A percentile compares a stretch with the other conserved stretches of the same genome.
Conservation (phyloP, 148 eudicot genomes). For the Rhododendron henanense region DNA sequence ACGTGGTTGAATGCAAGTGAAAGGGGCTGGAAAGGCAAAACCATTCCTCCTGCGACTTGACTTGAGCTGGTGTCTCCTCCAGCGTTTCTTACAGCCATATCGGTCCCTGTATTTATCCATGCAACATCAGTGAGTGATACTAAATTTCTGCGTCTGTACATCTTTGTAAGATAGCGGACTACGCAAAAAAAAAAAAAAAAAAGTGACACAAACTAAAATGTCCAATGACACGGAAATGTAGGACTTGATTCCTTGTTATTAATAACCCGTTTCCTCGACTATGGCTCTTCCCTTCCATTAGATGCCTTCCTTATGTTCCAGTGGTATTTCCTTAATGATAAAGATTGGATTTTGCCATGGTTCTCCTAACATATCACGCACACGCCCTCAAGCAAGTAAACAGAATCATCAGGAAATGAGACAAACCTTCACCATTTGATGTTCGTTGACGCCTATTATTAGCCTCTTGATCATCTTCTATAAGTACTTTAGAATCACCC, state of each 20-base stretch:
- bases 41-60: constrained; percentile 28
- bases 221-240: background rate
- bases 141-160: background rate
- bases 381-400: background rate
- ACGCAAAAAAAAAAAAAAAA: background rate
- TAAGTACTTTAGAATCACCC: background rate
- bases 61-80: background rate
- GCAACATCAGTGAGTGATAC: background rate
- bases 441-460: background rate
- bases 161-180: background rate
- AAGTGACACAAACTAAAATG: background rate
- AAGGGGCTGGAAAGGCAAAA: constrained; percentile 36
- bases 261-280: too few relatives aligned
- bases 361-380: background rate
- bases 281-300: background rate
- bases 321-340: background rate
- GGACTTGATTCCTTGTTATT: background rate
- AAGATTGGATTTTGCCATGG: background rate
- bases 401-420: background rate
- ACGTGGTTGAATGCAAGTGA: constrained; percentile 38
- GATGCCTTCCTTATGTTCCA: background rate
- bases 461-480: background rate
- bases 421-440: background rate
- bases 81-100: background rate
- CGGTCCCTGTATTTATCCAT: background rate